Conservation (phyloP, 352 stramenopile species). For the Phytophthora cajani region DNA sequence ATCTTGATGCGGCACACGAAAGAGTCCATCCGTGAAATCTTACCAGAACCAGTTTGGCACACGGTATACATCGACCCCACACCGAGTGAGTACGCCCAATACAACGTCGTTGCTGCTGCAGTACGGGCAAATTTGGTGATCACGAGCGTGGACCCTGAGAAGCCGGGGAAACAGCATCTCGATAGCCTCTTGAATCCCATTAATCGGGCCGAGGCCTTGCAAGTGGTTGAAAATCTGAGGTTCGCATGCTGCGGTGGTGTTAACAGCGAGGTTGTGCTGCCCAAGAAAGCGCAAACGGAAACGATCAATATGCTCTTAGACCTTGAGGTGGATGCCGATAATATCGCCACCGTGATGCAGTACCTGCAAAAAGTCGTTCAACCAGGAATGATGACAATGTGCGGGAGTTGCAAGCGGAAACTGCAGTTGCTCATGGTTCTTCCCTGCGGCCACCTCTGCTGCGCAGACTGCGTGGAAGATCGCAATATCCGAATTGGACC, state of each 20-base stretch:
- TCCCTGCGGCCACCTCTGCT: slow-evolving; percentile 90
- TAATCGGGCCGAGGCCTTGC: slow-evolving; percentile 54
- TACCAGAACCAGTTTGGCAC: slow-evolving; percentile 50
- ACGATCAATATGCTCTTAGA: slow-evolving; percentile 53
- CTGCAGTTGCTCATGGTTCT: slow-evolving; percentile 88
- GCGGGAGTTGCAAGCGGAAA: slow-evolving; percentile 69
- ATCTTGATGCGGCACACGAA: slow-evolving; percentile 96
- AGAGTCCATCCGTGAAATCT: slow-evolving; percentile 67
- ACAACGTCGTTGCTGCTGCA: slow-evolving; percentile 61
- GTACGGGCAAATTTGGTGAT: slow-evolving; percentile 69
- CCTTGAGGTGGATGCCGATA: slow-evolving; percentile 40
- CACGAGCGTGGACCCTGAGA: slow-evolving; percentile 59
- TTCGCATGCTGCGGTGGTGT: slow-evolving; percentile 49
- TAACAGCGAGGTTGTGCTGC: slow-evolving; percentile 42
- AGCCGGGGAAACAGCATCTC: slow-evolving; percentile 48
- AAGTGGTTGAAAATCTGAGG: slow-evolving; percentile 55
- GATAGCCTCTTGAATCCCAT: slow-evolving; percentile 75
- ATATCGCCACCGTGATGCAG: slow-evolving; percentile 27
- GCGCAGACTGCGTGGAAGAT: slow-evolving; percentile 89
- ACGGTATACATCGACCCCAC: slow-evolving; percentile 59
- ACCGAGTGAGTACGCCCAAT: slow-evolving; percentile 59
- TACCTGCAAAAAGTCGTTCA: slow-evolving; percentile 52
- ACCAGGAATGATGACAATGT: slow-evolving; percentile 49
- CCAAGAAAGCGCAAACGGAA: slow-evolving; percentile 39
- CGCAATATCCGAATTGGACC: slow-evolving; percentile 45